These are phyloP conservation scores for Botryotinia globosa DNA, from an alignment of 2,329 filamentous ascomycete genomes.

Conservation along the genomic window DNA sequence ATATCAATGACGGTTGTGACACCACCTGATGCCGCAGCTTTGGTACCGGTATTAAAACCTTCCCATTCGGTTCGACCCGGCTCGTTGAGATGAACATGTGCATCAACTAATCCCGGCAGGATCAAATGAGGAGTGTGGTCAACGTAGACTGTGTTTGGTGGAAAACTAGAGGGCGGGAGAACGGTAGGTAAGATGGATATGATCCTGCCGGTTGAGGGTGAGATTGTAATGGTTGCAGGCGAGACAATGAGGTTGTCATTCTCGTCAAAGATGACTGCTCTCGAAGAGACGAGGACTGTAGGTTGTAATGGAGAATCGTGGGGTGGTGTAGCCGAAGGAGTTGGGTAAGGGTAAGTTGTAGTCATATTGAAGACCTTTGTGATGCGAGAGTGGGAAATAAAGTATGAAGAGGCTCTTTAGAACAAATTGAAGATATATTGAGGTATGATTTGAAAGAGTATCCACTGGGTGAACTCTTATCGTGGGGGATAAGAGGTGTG, in stretches of 20 bases:
- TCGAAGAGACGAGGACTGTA: slow-evolving; percentile 77
- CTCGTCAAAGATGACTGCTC: slow-evolving; percentile 74
- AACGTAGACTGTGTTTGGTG: slow-evolving; percentile 67
- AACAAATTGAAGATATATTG: slow-evolving; percentile 6
- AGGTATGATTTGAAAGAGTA: neutral
- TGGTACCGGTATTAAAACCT: slow-evolving; percentile 91
- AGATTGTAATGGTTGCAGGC: slow-evolving; percentile 80
- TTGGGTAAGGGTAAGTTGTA: slow-evolving; percentile 32
- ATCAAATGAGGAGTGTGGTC: slow-evolving; percentile 84
- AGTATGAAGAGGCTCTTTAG: neutral
- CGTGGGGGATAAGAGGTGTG: slow-evolving; percentile 10
- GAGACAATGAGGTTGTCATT: slow-evolving; percentile 62
- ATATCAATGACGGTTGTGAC: slow-evolving; percentile 98
- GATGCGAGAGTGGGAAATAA: neutral
- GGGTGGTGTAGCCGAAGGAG: slow-evolving; percentile 36
- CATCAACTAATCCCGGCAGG: slow-evolving; percentile 89
- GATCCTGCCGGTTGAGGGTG: slow-evolving; percentile 78
- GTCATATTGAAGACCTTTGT: slow-evolving; percentile 26
- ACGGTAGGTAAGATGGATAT: slow-evolving; percentile 69
- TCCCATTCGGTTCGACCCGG: slow-evolving; percentile 98
- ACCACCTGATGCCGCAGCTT: slow-evolving; percentile 89
- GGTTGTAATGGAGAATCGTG: slow-evolving; percentile 46
- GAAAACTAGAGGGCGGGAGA: slow-evolving; percentile 73
- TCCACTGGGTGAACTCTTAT: slow-evolving; percentile 12
- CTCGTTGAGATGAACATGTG: slow-evolving; percentile 96